Percentiles rank a stretch among this genome's conserved stretches.
Evolutionary conservation across 129 eudicot species (phyloP).

Genomic region (carrot (Daucus carota)): DNA sequence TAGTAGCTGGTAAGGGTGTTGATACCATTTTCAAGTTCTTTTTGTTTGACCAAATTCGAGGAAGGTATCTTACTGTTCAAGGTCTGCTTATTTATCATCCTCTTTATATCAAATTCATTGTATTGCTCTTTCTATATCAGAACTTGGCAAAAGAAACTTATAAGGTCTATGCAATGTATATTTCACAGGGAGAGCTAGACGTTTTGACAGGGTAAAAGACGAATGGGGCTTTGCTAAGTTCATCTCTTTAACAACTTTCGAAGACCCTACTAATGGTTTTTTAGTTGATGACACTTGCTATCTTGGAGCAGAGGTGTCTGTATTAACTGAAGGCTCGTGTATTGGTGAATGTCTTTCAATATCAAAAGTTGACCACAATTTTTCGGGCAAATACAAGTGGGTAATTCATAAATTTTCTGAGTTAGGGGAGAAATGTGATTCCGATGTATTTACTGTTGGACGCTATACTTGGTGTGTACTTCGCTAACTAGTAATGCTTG

Average conservation of each 20-base stretch:
- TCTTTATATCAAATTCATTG: too few species aligned
- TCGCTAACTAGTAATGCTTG: background rate
- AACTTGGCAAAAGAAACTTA: background rate
- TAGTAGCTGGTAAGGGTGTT: background rate
- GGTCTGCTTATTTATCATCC: background rate
- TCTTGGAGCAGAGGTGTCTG: background rate
- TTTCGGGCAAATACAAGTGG: background rate
- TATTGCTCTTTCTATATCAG: too few species aligned
- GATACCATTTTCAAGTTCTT: background rate
- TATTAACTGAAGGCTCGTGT: too few species aligned
- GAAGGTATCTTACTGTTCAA: background rate
- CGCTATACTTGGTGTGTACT: background rate
- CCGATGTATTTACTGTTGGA: background rate
- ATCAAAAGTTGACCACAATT: background rate
- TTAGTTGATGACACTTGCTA: background rate
- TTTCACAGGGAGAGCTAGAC: background rate
- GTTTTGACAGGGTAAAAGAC: background rate
- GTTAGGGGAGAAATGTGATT: background rate
- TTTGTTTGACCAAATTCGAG: background rate
- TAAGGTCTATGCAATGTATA: background rate
- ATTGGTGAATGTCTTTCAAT: background rate
- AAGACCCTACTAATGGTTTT: background rate
- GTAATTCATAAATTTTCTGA: background rate
- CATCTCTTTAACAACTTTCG: background rate
- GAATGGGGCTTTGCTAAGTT: background rate